These are phyloP conservation scores for Hypericum perforatum DNA, from an alignment of 345 rosid species.

Conservation along the genomic window DNA sequence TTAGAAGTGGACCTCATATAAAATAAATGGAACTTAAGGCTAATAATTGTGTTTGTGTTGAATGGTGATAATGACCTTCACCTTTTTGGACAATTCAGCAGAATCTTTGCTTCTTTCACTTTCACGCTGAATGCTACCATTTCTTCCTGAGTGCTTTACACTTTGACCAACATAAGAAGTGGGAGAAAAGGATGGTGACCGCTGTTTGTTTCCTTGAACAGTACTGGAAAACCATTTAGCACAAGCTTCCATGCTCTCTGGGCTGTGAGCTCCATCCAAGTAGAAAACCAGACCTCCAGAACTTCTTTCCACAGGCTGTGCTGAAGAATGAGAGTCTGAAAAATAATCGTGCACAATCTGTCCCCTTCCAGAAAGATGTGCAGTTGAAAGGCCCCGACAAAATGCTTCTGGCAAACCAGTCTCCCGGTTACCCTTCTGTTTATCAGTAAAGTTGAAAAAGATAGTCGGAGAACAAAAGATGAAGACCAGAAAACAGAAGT, in stretches of 20 bases:
- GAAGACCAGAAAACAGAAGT: background rate
- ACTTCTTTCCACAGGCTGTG: conserved; percentile 19
- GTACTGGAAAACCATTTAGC: conserved; percentile 75
- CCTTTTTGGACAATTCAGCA: conserved; percentile 52
- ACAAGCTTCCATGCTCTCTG: conserved; percentile 93
- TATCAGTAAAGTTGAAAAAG: conserved; percentile 12
- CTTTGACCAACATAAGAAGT: conserved; percentile 15
- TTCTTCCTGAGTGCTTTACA: conserved; percentile 14
- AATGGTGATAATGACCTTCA: conserved; percentile 12
- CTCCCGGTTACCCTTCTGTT: conserved; percentile 29
- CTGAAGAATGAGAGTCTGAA: conserved; percentile 24
- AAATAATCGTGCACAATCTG: conserved; percentile 52
- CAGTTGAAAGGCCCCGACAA: conserved; percentile 70
- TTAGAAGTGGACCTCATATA: too few relatives aligned
- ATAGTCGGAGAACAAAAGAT: conserved; percentile 4
- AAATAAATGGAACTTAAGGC: too few relatives aligned
- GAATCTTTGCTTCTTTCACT: conserved; percentile 16
- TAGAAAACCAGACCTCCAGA: conserved; percentile 64
- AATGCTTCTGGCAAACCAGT: conserved; percentile 48
- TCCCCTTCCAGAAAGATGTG: conserved; percentile 74
- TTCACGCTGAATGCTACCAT: conserved; percentile 29
- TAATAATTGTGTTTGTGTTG: background rate
- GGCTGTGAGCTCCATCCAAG: conserved; percentile 97
- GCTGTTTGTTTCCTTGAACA: conserved; percentile 26
- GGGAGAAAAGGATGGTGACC: conserved; percentile 15